phyloP scores from a whole-genome alignment of 2,329 filamentous ascomycete species.

The Claviceps sp. region DNA sequence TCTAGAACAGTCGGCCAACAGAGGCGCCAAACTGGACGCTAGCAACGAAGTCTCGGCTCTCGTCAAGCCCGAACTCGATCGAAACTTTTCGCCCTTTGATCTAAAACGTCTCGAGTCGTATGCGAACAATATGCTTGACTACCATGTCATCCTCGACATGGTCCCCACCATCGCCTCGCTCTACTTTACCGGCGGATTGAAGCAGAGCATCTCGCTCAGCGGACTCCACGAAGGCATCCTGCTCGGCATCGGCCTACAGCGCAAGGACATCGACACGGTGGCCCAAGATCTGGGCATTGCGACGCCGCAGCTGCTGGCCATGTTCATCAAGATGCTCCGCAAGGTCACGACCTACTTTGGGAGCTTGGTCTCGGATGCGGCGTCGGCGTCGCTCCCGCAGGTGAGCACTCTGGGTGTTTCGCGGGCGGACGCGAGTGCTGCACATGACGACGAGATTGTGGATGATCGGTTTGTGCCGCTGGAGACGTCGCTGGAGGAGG shows the following conservation, averaged over 20 bases:
- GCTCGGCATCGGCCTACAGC: conserved; percentile 80
- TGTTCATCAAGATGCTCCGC: conserved; percentile 93
- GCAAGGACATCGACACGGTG: conserved; percentile 71
- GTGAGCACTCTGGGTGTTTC: conserved; percentile 44
- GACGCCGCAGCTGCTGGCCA: conserved; percentile 71
- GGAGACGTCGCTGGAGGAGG: conserved; percentile 60
- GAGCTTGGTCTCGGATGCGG: conserved; percentile 58
- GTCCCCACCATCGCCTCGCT: conserved; percentile 69
- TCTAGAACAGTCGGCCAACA: conserved; percentile 73
- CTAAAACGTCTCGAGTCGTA: conserved; percentile 91
- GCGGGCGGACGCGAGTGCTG: conserved; percentile 44
- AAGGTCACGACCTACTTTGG: conserved; percentile 76
- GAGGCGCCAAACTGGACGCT: conserved; percentile 53
- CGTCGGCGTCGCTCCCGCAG: conserved; percentile 51
- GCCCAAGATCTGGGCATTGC: conserved; percentile 66
- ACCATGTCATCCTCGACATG: conserved; percentile 92
- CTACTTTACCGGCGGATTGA: conserved; percentile 73
- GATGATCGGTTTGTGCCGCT: conserved; percentile 58
- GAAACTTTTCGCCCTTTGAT: conserved; percentile 75
- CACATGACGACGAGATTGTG: conserved; percentile 55
- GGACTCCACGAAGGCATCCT: conserved; percentile 80
- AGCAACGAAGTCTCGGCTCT: conserved; percentile 36
- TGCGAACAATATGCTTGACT: conserved; percentile 92
- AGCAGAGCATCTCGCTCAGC: conserved; percentile 52
- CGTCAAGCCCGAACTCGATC: conserved; percentile 63